These are phyloP conservation scores for Skeletonema grethae DNA, from an alignment of 108 stramenopile species.

Conservation along the genomic window DNA sequence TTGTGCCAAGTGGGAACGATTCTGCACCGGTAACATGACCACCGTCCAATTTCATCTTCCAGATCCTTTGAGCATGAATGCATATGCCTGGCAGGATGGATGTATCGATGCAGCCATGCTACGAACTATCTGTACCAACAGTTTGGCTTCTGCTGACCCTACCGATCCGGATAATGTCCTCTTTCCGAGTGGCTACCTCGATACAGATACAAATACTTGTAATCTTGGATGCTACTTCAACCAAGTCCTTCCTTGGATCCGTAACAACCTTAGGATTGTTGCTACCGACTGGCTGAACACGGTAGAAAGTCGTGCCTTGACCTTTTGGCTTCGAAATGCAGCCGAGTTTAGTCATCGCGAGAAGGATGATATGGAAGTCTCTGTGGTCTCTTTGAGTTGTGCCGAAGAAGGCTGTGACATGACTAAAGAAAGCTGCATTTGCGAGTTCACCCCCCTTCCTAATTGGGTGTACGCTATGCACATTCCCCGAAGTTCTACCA, in stretches of 20 bases:
- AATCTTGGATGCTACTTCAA: constrained; percentile 16
- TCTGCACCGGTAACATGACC: constrained; percentile 32
- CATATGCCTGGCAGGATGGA: constrained; percentile 24
- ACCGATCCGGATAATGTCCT: constrained; percentile 22
- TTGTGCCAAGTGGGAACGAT: constrained; percentile 40
- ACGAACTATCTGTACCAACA: constrained; percentile 13
- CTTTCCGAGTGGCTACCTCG: constrained; percentile 24
- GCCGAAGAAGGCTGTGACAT: constrained; percentile 32
- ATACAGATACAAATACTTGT: constrained; percentile 14
- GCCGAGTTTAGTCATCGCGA: constrained; percentile 38
- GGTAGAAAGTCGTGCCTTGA: constrained; percentile 34
- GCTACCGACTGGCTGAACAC: constrained; percentile 35
- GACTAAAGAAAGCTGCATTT: constrained; percentile 14
- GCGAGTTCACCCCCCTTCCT: constrained; percentile 25
- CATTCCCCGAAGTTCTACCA: constrained; percentile 42
- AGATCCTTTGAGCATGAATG: constrained; percentile 24
- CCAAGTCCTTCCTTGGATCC: constrained; percentile 34
- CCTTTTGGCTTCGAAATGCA: constrained; percentile 43
- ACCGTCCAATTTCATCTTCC: constrained; percentile 37
- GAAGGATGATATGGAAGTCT: constrained; percentile 44
- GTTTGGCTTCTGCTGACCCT: constrained; percentile 10
- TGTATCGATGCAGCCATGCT: constrained; percentile 25
- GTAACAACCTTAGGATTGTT: constrained; percentile 23
- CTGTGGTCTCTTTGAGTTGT: constrained; percentile 26
- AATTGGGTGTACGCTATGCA: constrained; percentile 43